These are phyloP conservation scores for Paecilomyces sp. DNA, from an alignment of 2,329 filamentous ascomycete species.

Conservation along the genomic window DNA sequence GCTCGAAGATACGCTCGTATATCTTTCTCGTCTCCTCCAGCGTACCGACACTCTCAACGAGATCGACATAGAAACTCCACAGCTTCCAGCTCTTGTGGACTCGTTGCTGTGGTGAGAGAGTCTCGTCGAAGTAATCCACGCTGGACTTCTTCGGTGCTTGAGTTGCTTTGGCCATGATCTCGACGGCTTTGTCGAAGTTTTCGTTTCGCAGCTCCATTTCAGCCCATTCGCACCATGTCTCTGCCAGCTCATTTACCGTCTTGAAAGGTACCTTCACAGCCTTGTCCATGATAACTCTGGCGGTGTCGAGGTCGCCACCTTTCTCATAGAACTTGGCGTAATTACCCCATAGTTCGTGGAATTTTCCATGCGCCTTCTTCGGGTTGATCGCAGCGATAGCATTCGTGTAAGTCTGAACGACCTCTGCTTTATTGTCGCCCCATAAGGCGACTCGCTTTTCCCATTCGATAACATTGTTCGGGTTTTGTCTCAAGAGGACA, in stretches of 20 bases:
- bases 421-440: conserved; percentile 85
- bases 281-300: conserved; percentile 92
- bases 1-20: conserved; percentile 96
- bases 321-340: conserved; percentile 97
- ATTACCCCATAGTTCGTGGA: conserved; percentile 91
- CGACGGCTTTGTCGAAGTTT: conserved; percentile 89
- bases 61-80: conserved; percentile 98
- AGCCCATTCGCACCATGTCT: conserved; percentile 99
- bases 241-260: conserved; percentile 89
- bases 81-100: conserved; percentile 99
- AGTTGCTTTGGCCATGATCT: conserved; percentile 94
- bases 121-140: conserved; percentile 98
- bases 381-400: conserved; percentile 90
- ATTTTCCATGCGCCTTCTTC: conserved; percentile 87
- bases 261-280: conserved; percentile 97
- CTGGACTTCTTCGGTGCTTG: conserved; percentile 96
- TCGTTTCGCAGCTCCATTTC: conserved; percentile 96
- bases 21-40: conserved; percentile 89
- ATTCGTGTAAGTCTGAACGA: conserved; percentile 89
- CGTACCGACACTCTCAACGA: conserved; percentile 88
- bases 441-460: conserved; percentile 93
- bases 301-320: conserved; percentile 74
- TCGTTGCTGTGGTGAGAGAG: conserved; percentile 83
- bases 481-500: conserved; percentile 88
- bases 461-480: conserved; percentile 94